phyloP scores from a whole-genome alignment of 345 rosid genomes.

The Bruguiera sexangula region DNA sequence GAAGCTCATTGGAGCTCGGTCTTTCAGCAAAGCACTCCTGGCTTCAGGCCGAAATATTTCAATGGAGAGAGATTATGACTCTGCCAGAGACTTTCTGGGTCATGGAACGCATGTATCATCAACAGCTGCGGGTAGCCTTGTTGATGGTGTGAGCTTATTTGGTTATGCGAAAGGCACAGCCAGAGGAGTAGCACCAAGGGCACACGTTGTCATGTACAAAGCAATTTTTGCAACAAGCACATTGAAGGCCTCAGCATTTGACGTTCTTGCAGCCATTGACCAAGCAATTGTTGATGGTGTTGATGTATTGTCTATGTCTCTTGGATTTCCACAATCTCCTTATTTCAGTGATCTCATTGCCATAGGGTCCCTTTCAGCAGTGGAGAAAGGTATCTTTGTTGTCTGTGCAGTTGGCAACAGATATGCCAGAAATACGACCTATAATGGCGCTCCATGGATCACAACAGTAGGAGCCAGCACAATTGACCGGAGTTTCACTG shows the following conservation, averaged over 20 bases:
- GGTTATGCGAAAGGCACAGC: conserved; percentile 26
- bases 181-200: conserved; percentile 23
- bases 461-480: conserved; percentile 44
- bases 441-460: conserved; percentile 53
- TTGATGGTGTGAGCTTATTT: conserved; percentile 15
- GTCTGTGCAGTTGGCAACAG: conserved; percentile 49
- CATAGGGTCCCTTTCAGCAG: conserved; percentile 54
- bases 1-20: conserved; percentile 26
- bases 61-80: conserved; percentile 18
- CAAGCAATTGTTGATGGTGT: conserved; percentile 68
- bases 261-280: conserved; percentile 58
- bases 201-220: conserved; percentile 28
- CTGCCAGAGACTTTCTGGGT: conserved; percentile 10
- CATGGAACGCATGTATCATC: conserved; percentile 28
- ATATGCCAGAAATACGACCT: conserved; percentile 18
- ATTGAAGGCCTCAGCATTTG: not conserved
- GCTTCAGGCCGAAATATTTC: conserved; percentile 32
- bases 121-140: conserved; percentile 23
- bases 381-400: conserved; percentile 46
- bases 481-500: conserved; percentile 39
- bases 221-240: not conserved
- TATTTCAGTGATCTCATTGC: conserved; percentile 44
- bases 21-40: conserved; percentile 19
- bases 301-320: conserved; percentile 55
- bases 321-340: conserved; percentile 33